Conservation (phyloP, 805 yeast genomes). For the Metschnikowia henanensis region DNA sequence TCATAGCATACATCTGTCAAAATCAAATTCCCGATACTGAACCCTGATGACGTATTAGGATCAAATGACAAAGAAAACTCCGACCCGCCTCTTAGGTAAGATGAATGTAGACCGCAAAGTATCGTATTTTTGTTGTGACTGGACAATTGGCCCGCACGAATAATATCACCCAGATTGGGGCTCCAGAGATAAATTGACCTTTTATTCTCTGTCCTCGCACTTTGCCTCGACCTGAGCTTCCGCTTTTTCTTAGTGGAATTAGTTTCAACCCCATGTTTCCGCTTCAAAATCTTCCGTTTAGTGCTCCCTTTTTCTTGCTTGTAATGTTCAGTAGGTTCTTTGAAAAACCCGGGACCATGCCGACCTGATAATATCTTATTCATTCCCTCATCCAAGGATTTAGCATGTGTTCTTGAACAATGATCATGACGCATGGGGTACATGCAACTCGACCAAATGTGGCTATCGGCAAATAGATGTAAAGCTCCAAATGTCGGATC, state of each 20-base stretch:
- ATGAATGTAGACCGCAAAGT: constrained; percentile 15
- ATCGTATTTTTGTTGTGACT: constrained; percentile 8
- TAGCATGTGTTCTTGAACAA: constrained; percentile 1
- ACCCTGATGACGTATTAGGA: background rate
- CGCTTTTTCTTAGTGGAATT: background rate
- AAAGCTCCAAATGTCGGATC: constrained; percentile 10
- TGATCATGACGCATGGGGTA: background rate
- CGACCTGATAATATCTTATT: background rate
- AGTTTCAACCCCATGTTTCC: background rate
- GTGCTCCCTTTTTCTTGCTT: too few species aligned
- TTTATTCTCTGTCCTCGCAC: too few species aligned
- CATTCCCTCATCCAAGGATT: background rate
- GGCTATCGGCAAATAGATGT: constrained; percentile 11
- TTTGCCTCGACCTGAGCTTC: too few species aligned
- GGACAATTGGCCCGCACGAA: constrained; percentile 4
- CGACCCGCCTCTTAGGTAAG: constrained; percentile 13
- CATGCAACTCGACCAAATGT: constrained; percentile 1
- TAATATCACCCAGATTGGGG: background rate
- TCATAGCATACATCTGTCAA: constrained; percentile 10
- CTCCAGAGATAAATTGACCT: background rate
- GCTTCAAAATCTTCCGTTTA: too few species aligned
- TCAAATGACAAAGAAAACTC: background rate
- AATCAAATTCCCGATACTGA: constrained; percentile 6
- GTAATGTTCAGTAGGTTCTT: too few species aligned
- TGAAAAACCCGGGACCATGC: too few species aligned